These are phyloP conservation scores for Rhodosporidiobolus sp. DNA, from an alignment of 768 basidiomycete genomes.

Conservation along the genomic window DNA sequence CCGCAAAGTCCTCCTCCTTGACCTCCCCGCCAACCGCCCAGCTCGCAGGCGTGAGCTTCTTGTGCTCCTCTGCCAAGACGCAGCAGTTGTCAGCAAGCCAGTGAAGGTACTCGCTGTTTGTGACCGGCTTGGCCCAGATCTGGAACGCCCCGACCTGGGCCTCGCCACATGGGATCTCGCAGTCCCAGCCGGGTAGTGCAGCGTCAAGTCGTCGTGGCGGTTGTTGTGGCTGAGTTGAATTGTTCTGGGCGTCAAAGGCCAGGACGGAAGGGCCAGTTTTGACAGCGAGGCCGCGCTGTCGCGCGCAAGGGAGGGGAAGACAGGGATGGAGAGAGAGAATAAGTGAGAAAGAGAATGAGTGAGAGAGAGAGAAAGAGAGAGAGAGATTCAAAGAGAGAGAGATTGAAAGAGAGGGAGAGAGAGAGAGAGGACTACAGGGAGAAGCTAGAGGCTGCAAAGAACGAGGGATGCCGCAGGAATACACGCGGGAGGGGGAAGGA, in stretches of 20 bases:
- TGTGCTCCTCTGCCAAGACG: too few species aligned
- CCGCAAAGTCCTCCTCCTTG: constrained; percentile 51
- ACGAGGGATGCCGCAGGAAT: too few species aligned
- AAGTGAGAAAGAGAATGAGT: too few species aligned
- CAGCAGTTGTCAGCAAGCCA: constrained; percentile 51
- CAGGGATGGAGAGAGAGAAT: constrained; percentile 63
- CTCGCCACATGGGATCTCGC: constrained; percentile 69
- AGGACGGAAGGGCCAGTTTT: constrained; percentile 49
- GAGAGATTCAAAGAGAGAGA: too few species aligned
- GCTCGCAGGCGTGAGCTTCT: constrained; percentile 59
- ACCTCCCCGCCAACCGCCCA: constrained; percentile 57
- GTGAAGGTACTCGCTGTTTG: constrained; percentile 71
- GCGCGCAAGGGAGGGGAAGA: constrained; percentile 62
- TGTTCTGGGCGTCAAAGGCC: constrained; percentile 59
- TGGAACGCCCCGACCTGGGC: constrained; percentile 64
- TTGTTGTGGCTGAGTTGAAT: constrained; percentile 76
- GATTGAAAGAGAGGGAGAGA: too few species aligned
- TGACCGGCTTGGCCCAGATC: constrained; percentile 57
- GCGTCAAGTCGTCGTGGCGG: constrained; percentile 56
- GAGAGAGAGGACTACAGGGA: too few species aligned
- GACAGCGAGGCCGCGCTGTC: constrained; percentile 53
- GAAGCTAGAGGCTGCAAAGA: too few species aligned
- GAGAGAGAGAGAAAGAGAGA: too few species aligned
- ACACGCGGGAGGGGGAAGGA: too few species aligned
- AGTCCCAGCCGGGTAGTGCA: constrained; percentile 74